These are phyloP conservation scores for Thalassia testudinum DNA, from an alignment of 116 monocot genomes.

Conservation along the genomic window DNA sequence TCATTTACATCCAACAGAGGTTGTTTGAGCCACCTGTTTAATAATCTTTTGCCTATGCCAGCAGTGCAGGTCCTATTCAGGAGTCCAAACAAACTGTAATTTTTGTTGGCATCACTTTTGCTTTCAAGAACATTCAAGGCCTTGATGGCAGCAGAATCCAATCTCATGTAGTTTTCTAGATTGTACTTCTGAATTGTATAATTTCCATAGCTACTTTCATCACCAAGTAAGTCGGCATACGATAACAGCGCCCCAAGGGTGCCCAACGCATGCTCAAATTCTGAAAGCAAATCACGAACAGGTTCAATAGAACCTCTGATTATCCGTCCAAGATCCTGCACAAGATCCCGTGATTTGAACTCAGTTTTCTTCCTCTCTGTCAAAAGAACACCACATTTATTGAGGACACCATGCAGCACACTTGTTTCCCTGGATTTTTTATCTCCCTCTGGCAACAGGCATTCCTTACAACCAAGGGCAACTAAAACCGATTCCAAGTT, in stretches of 20 bases:
- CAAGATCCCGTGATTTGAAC: slow-evolving; percentile 83
- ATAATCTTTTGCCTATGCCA: slow-evolving; percentile 88
- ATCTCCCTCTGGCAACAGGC: slow-evolving; percentile 62
- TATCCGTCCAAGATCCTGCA: slow-evolving; percentile 83
- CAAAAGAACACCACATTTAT: slow-evolving; percentile 68
- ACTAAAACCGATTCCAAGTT: slow-evolving; percentile 82
- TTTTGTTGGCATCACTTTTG: slow-evolving; percentile 93
- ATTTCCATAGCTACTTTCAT: slow-evolving; percentile 77
- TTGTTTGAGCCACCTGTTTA: slow-evolving; percentile 95
- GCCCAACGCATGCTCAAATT: slow-evolving; percentile 62
- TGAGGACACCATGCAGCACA: slow-evolving; percentile 40
- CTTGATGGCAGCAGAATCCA: slow-evolving; percentile 87
- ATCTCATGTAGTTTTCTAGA: slow-evolving; percentile 81
- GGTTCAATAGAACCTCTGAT: slow-evolving; percentile 82
- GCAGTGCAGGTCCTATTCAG: slow-evolving; percentile 97
- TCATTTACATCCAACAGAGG: slow-evolving; percentile 67
- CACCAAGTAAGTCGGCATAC: slow-evolving; percentile 71
- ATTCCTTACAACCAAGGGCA: slow-evolving; percentile 94
- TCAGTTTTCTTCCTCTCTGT: slow-evolving; percentile 86
- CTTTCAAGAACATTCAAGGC: slow-evolving; percentile 85
- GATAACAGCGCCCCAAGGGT: slow-evolving; percentile 75
- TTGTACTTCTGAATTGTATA: slow-evolving; percentile 73
- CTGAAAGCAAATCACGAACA: slow-evolving; percentile 72
- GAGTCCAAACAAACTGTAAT: slow-evolving; percentile 89
- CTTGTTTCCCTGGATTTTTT: slow-evolving; percentile 39